Base-by-base conservation (phyloP, 306 rosid genomes). In the Trichosanthes cucumerina region DNA sequence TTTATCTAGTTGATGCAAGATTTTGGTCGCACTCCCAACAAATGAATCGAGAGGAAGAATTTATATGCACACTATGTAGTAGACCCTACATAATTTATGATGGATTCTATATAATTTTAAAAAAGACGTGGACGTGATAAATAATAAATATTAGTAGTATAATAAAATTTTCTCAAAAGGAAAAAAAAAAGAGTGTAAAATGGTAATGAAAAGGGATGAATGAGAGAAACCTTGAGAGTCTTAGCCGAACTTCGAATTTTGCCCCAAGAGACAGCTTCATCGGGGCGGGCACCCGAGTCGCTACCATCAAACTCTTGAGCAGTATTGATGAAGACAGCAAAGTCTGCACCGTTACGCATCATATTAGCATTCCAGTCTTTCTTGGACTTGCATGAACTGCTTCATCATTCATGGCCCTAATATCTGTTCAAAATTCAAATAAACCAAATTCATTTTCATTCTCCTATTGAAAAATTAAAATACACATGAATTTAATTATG, bases 281-380 rank as follows among this genome's bases (percentile, higher is more conserved):
- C 99, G n/a, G 97, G 99, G 68, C 44, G 86, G 75, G 99, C 97
- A 65, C 97, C 99, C 36, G 97, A 95, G 81, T 95, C 99, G 64
- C 97, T 95, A 58, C 98, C 98, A 73, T 95, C 98, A 78, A 82
- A 95, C 83, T 95, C 98, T 65, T 95, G 97, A 18, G 97, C 99
- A 28, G 97, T 95, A 69, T 95, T 95, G 47, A 95, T 87, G 79
- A 87, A 91, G 81, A 95, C 91, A 0, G 97, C 99, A 82, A 88
- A 95, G 78, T 95, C 97, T 21, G 97, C 97, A 78, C 99, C 99
- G 18, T 92, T 95, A 41, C 97, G 97, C 92, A 92, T 89, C 99
- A 95, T 95, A 83, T 95, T 95, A 88, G 99, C 99, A 78, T 90
- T 82, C 97, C 97, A 13, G 99, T 95, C 89, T 92, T 95, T 83